These are phyloP conservation scores for Kokia cookei DNA, from an alignment of 441 rosid genomes.

Conservation along the genomic window DNA sequence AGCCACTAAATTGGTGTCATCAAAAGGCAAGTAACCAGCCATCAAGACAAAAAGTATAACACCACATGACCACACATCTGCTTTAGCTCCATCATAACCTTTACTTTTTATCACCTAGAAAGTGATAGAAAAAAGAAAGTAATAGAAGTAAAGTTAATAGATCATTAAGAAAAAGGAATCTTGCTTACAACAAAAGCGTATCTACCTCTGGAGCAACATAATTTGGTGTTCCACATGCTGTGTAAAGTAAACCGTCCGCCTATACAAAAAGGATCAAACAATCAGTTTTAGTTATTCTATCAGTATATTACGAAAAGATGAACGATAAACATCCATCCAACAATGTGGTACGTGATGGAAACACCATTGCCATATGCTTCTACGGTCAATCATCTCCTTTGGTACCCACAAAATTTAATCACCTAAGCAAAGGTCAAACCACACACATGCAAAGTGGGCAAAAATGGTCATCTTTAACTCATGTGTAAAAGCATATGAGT, in stretches of 20 bases:
- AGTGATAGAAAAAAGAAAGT: conserved; percentile 1
- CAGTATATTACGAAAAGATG: not conserved
- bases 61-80: conserved; percentile 99
- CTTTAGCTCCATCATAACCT: conserved; percentile 98
- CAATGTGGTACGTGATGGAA: not conserved
- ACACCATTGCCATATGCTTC: not conserved
- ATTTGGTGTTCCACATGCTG: conserved; percentile 98
- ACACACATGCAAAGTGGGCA: not conserved
- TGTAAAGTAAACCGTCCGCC: conserved; percentile 98
- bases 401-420: not conserved
- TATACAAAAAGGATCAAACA: conserved; percentile 21
- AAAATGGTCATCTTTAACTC: not conserved
- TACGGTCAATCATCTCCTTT: not conserved
- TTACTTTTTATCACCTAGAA: conserved; percentile 89
- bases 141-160: not conserved
- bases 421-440: not conserved
- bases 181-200: conserved; percentile 11
- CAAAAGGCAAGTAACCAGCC: conserved; percentile 98
- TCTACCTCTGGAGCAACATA: conserved; percentile 99
- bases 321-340: not conserved
- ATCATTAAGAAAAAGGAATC: not conserved
- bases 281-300: conserved; percentile 4
- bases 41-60: conserved; percentile 92
- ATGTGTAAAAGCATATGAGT: not conserved
- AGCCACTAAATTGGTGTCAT: conserved; percentile 76